Base-by-base conservation (phyloP, 768 basidiomycete species). In the Cyclocybe cylindracea region DNA sequence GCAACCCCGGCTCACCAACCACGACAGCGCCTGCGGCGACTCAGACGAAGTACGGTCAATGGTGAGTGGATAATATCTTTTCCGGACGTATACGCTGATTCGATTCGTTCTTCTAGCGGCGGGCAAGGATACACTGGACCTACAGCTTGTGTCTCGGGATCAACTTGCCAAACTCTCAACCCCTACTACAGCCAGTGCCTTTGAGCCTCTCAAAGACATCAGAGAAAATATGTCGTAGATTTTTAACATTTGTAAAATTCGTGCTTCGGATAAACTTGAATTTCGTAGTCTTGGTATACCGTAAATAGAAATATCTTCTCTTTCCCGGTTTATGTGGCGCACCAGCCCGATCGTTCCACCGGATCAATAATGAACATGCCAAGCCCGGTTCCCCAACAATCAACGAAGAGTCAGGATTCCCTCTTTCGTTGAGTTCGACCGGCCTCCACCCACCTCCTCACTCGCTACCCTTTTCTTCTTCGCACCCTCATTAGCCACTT, bases 391-490 rank as follows among this genome's bases (percentile, higher is more conserved):
- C 29, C 32, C 41, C 45, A 7, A 24, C 24, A 44, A 31, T 60
- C 53, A 71, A 29, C 80, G 70, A 61, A 82, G 72, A 39, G 71
- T 76, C 57, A 83, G 58, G 48, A 80, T 77, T 0, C 78, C 78
- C 45, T 77, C 74, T 53, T 69, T 73, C 0, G 81, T 83, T 29
- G 78, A 74, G 61, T 79, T 79, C 40, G 64, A 60, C 53, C 70
- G 69, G 14, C 73, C 72, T 13, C 73, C 71, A 36, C 72, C 72
- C 31, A 72, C 51, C 4, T 73, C 71, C 1, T 67, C 71, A 11
- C 55, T 69, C 36, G 69, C 67, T 61, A 73, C 78, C 62, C 77
- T 78, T 72, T 82, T 83, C 73, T 80, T 85, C 61, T 64, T 74
- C 51, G 61, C 59, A 18, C 64, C 67, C 44, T 70, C 70, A 56